These are phyloP conservation scores for Pilasporangium apinafurcum DNA, from an alignment of 352 stramenopile species.

Conservation along the genomic window DNA sequence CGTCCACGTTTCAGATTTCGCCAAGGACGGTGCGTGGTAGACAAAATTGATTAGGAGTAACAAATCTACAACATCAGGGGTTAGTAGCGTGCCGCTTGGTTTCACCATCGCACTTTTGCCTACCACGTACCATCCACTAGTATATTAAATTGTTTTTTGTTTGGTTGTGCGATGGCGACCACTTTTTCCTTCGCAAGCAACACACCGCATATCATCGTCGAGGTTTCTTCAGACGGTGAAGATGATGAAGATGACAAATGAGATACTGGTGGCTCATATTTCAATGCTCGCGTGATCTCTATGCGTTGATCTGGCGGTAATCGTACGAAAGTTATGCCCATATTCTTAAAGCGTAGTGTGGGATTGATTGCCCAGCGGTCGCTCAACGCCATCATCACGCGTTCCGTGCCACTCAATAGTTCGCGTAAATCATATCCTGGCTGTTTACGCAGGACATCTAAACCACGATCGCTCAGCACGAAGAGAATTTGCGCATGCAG, in stretches of 20 bases:
- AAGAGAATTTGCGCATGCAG: slow-evolving; percentile 58
- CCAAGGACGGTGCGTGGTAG: slow-evolving; percentile 58
- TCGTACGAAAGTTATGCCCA: slow-evolving; percentile 43
- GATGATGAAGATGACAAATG: slow-evolving; percentile 2
- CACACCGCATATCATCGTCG: slow-evolving; percentile 54
- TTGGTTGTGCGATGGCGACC: slow-evolving; percentile 47
- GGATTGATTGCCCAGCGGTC: slow-evolving; percentile 31
- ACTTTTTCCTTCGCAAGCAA: slow-evolving; percentile 39
- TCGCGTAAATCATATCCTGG: slow-evolving; percentile 69
- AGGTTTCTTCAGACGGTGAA: slow-evolving; percentile 2
- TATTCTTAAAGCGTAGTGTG: slow-evolving; percentile 30
- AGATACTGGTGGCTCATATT: slow-evolving; percentile 15
- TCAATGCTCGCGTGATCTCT: slow-evolving; percentile 37
- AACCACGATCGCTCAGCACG: slow-evolving; percentile 46
- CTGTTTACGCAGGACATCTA: slow-evolving; percentile 51
- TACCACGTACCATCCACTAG: slow-evolving; percentile 39
- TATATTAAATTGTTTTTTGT: slow-evolving; percentile 59
- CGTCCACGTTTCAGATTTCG: slow-evolving; percentile 63
- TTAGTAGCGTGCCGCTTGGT: not conserved
- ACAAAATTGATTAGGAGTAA: slow-evolving; percentile 65
- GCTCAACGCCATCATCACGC: slow-evolving; percentile 31
- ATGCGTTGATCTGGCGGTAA: slow-evolving; percentile 29
- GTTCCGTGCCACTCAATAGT: slow-evolving; percentile 55
- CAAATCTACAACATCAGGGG: slow-evolving; percentile 28
- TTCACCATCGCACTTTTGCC: not conserved